Percentiles rank a stretch among this genome's conserved stretches.
These are phyloP conservation scores for Cruciata laevipes DNA, from an alignment of 257 asterid species.

Conservation along the genomic window DNA sequence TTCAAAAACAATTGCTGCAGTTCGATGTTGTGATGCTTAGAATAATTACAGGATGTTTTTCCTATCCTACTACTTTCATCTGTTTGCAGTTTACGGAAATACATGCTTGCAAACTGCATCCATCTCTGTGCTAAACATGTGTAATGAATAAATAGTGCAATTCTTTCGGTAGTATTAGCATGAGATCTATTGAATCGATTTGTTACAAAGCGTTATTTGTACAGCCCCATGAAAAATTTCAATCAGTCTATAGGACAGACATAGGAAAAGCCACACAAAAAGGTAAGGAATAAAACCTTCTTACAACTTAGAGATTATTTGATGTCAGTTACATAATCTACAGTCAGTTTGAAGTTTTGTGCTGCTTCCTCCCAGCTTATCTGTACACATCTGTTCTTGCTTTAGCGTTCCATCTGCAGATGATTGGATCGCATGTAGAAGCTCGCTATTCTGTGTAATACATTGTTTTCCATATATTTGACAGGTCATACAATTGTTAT, in stretches of 20 bases:
- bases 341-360: slow-evolving; percentile 5
- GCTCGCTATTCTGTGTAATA: neutral
- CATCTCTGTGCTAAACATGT: neutral
- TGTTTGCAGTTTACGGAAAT: neutral
- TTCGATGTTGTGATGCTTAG: neutral
- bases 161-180: neutral
- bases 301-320: slow-evolving; percentile 5
- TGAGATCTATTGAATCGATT: neutral
- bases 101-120: neutral
- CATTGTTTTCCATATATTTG: slow-evolving; percentile 1
- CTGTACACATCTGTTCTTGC: slow-evolving; percentile 3
- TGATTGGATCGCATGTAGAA: neutral
- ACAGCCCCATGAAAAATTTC: neutral
- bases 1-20: neutral
- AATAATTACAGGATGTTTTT: neutral
- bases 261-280: neutral
- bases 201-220: neutral
- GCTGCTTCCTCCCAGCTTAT: neutral
- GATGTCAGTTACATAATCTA: slow-evolving; percentile 12
- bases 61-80: neutral
- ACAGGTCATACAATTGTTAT: neutral
- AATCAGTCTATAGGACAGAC: neutral
- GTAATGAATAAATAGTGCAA: neutral
- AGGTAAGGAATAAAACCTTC: neutral
- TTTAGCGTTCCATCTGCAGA: neutral